Conservation (phyloP, 257 asterid genomes). For the Solanum habrochaites region DNA sequence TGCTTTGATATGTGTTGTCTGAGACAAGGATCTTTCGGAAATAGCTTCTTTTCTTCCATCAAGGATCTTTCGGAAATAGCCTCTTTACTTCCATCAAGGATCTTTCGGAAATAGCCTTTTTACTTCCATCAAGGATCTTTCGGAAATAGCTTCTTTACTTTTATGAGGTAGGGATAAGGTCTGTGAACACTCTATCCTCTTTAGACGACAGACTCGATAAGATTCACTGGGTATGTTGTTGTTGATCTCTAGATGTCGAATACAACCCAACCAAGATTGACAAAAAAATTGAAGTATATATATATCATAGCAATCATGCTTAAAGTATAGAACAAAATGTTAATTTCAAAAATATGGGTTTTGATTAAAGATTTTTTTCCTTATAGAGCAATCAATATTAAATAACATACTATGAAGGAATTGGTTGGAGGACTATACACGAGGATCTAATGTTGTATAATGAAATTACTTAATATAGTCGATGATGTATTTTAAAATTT, state of each 20-base stretch:
- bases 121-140: neutral
- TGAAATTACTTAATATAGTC: neutral
- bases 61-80: neutral
- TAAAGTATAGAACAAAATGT: neutral
- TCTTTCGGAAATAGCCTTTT: neutral
- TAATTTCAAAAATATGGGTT: neutral
- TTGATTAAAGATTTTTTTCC: neutral
- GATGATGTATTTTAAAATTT: neutral
- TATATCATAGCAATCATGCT: neutral
- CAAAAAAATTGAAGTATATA: neutral
- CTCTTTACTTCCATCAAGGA: neutral
- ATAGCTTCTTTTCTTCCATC: fast-evolving
- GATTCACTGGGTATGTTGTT: neutral
- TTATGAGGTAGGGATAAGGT: neutral
- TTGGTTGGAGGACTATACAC: neutral
- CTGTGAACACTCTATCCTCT: neutral
- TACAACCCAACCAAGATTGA: neutral
- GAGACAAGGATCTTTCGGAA: neutral
- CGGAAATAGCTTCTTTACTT: neutral
- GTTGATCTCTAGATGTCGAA: neutral
- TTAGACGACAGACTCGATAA: neutral
- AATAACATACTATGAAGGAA: neutral
- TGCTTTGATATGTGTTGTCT: neutral
- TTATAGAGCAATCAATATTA: neutral
- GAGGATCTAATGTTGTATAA: neutral